Evolutionary conservation across 2,329 filamentous ascomycete species (phyloP), one percentile per base, ranked within the genome.

Genomic region (Cladophialophora psammophila): DNA sequence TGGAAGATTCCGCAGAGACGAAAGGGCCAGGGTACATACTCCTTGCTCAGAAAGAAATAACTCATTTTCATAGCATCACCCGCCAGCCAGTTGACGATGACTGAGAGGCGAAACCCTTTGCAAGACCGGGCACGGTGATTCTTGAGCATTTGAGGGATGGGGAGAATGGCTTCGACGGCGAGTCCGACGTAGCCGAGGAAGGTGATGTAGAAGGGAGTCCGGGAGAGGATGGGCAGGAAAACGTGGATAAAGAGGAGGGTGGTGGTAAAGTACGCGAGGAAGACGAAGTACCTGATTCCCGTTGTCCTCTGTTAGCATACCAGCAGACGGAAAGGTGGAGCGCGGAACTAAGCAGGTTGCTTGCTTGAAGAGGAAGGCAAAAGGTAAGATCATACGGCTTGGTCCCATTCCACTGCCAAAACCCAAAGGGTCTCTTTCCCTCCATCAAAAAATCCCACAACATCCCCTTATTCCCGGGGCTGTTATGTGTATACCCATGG

Each of bases 351-450:
- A 26, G 56, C 26, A 48, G 12, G 5, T 57, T 32, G 45, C 10
- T 45, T 4, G 35, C 20, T 60, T 13, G 48, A 3, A 32, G 50
- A 35, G 34, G 6, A 32, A 50, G 18, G 34, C 3, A 6, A 59
- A 34, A 32, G 10, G 13, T 26, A 34, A n/a, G 48, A 31, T 79
- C 81, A 70, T 78, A 84, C 72, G 87, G 86, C 64, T 83, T 80
- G 20, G 83, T 78, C 63, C 76, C 79, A 69, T 80, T 83, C 87
- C 87, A 90, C 73, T 87, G 86, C 87, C 87, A 90, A 75, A 90
- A 90, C 62, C 83, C 81, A 72, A 84, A 89, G 0, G 87, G 87
- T 38, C 87, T 80, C 15, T 76, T 77, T 63, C 75, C 34, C 67
- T 75, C 45, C 65, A 70, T 48, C 45, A 71, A 38, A 18, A 61